Evolutionary conservation across 148 eudicot species (phyloP), one percentile per base, ranked within the genome.

Genomic region (Cornus controversa): DNA sequence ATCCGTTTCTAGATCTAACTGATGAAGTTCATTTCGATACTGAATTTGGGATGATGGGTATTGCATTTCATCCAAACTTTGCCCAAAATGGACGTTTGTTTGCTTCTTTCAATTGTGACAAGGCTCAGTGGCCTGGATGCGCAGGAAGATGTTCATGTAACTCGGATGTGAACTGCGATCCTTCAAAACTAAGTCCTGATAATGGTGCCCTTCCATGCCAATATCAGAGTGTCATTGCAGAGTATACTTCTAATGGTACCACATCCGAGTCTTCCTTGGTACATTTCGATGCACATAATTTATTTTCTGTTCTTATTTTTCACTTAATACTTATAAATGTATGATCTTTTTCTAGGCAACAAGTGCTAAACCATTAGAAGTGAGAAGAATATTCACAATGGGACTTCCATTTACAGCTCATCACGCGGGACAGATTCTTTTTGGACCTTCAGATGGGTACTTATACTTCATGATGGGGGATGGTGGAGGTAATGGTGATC

Each of bases 391-490:
- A 82, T 89, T 94, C 63, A 92, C 98, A 15, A 92, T 94, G 90
- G 98, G 97, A 0, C 89, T 94, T 71, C 97, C 97, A 13, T 94
- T 86, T 78, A 91, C 98, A 66, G 40, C 84, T 66, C 98, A 91
- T 79, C 98, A 94, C 60, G 97, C 79, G 28, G 97, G 98, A 67
- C 98, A 94, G 69, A 92, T 94, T 78, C 86, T 94, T 73, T 89
- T 94, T 83, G 97, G 98, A 45, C 97, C 98, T 1, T 22, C 68
- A 53, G 98, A 94, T 83, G 94, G 94, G 57, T 86, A 90, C 81
- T 80, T 94, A 42, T 94, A 94, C 84, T 90, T 92, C 14, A 89
- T 91, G 97, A 94, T 90, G 94, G 98, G 97, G 29, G 98, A 94
- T 64, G 98, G 98, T n/a, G 98, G 98, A 66, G 80, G 85, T 16